Evolutionary conservation across 495 filamentous ascomycete species (phyloP), one percentile per base, ranked within the genome.

Genomic region (Podospora tetraspora): DNA sequence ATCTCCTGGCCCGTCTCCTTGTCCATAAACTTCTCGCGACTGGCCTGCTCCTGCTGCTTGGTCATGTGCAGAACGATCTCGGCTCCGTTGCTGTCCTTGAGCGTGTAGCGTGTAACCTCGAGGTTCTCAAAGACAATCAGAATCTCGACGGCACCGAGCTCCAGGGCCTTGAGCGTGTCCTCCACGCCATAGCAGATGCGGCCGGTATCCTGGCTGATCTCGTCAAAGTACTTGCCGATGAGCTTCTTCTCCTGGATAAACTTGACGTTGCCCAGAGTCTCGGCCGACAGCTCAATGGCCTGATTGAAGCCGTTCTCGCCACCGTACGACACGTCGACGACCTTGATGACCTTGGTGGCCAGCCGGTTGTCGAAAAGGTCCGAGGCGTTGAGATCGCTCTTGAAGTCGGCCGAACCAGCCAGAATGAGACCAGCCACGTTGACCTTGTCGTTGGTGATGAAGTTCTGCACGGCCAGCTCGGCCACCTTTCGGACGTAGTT

Each of bases 221-320:
- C 93, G 77, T 98, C 92, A 75, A 99, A 99, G 85, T 99, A 99
- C 74, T 90, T 93, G 74, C 93, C 92, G 76, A 99, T 99, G 63
- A 99, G 87, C 84, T 96, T 97, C 90, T 99, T 99, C 86, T 99
- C 95, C 80, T 99, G 95, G 78, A 99, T 97, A 80, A 99, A 99
- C 80, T 99, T 99, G 84, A 99, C 95, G 73, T 97, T 98, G 80
- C 93, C 90, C 60, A 99, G 85, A n/a, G 95, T 98, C 84, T 99
- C 96, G 13, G 92, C 84, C 30, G 95, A 89, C 72, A 99, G 80
- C 75, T 98, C 95, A 70, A 99, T 99, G 64, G 95, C 95, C 82
- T 99, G 96, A 84, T 98, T 99, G 85, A 99, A 99, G 22, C 95
- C 95, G 83, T 97, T 97, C 82, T 99, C 96, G 70, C 95, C 95